These are phyloP conservation scores for Colletotrichum sp. DNA, from an alignment of 2,329 filamentous ascomycete species.

Conservation along the genomic window DNA sequence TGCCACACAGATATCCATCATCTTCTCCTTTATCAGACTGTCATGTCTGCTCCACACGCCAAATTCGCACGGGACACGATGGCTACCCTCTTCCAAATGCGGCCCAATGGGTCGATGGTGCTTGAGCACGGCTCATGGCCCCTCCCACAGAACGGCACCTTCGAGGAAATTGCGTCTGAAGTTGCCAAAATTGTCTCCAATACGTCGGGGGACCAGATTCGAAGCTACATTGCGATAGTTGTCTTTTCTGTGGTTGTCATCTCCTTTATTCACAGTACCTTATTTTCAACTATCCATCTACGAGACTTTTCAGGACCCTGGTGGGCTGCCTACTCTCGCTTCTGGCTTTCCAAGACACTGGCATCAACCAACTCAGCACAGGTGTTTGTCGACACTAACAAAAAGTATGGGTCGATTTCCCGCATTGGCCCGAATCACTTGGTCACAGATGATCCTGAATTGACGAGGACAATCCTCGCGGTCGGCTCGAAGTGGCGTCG, in stretches of 20 bases:
- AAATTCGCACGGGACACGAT: background rate
- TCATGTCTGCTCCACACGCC: background rate
- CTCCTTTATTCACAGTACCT: background rate
- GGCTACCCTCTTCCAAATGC: background rate
- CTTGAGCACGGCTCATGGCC: background rate
- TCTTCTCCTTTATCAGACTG: background rate
- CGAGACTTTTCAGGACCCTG: background rate
- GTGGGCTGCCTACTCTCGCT: background rate
- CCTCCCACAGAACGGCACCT: background rate
- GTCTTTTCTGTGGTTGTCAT: background rate
- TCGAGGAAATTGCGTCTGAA: background rate
- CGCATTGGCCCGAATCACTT: slow-evolving; percentile 48
- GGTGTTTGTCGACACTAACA: background rate
- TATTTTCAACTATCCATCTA: background rate
- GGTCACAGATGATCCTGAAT: slow-evolving; percentile 40
- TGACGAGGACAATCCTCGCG: slow-evolving; percentile 39
- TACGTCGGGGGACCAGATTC: background rate
- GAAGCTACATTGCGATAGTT: background rate
- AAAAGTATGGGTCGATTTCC: background rate
- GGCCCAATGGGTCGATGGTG: background rate
- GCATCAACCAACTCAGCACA: background rate
- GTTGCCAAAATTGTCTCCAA: background rate
- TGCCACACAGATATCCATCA: background rate
- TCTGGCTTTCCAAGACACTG: background rate
- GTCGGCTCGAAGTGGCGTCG: slow-evolving; percentile 41